A percentile compares a stretch with the other conserved stretches of the same genome.
Conservation (phyloP, 768 basidiomycete genomes). For the Sarcodon sp. region DNA sequence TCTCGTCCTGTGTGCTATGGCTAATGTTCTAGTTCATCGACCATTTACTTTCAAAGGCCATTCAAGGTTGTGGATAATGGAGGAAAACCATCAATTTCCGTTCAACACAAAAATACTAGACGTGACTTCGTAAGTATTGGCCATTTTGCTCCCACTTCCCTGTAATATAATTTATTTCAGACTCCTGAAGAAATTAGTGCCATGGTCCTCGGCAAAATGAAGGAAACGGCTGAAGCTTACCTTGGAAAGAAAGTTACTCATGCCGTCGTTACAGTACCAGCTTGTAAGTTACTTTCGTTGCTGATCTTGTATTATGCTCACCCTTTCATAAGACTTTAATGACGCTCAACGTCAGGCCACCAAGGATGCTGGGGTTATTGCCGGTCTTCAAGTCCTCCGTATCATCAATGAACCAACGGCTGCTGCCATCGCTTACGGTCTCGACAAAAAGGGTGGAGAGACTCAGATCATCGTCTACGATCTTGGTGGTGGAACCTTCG, state of each 20-base stretch:
- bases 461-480: constrained; percentile 47
- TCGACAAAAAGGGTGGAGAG: constrained; percentile 31
- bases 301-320: constrained; percentile 1
- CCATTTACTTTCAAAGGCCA: constrained; percentile 13
- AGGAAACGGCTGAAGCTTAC: constrained; percentile 34
- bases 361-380: constrained; percentile 32
- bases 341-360: constrained; percentile 33
- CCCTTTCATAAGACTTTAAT: constrained; percentile 30
- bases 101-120: constrained; percentile 30
- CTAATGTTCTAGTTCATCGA: constrained; percentile 34
- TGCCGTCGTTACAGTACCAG: constrained; percentile 33
- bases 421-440: constrained; percentile 34
- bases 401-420: constrained; percentile 39
- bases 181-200: constrained; percentile 30
- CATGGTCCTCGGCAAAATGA: constrained; percentile 32
- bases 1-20: constrained; percentile 3
- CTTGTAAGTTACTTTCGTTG: constrained; percentile 12
- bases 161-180: constrained; percentile 1
- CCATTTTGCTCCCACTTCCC: not conserved
- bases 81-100: constrained; percentile 36
- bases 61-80: constrained; percentile 18
- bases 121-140: constrained; percentile 25
- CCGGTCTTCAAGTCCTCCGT: constrained; percentile 31
- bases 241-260: constrained; percentile 30
- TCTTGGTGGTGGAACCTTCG: constrained; percentile 46